Evolutionary conservation across 148 eudicot species (phyloP).

Genomic region (Selenicereus undatus): DNA sequence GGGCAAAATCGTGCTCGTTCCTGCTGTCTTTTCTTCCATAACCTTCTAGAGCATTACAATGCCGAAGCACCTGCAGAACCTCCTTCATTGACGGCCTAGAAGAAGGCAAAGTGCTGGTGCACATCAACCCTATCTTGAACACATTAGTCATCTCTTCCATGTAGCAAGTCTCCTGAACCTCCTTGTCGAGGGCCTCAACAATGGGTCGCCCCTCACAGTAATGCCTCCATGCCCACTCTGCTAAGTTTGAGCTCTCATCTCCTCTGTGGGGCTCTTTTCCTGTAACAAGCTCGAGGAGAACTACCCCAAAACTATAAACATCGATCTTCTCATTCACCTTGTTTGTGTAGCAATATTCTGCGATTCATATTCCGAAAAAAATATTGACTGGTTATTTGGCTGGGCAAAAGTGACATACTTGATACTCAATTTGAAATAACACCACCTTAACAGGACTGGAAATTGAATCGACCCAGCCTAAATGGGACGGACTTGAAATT

Average conservation of each 20-base stretch:
- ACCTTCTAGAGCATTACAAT: constrained; percentile 20
- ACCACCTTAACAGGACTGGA: too few relatives aligned
- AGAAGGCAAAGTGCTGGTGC: constrained; percentile 43
- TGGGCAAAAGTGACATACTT: not conserved
- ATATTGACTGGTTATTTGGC: not conserved
- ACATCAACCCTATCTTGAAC: constrained; percentile 49
- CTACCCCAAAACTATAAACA: constrained; percentile 65
- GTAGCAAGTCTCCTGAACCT: constrained; percentile 33
- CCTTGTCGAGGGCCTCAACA: constrained; percentile 36
- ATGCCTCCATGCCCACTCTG: constrained; percentile 67
- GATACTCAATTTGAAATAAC: not conserved
- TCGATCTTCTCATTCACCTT: constrained; percentile 63
- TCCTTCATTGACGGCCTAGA: constrained; percentile 62
- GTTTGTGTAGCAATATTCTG: constrained; percentile 46
- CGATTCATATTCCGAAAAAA: not conserved
- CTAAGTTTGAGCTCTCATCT: constrained; percentile 44
- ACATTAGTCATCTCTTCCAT: constrained; percentile 45
- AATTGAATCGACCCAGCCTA: not conserved
- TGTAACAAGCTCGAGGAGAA: constrained; percentile 53
- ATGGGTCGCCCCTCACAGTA: constrained; percentile 38
- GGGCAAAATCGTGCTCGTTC: constrained; percentile 35
- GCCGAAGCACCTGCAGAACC: constrained; percentile 44
- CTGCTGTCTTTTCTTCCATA: constrained; percentile 14
- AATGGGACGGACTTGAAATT: not conserved
- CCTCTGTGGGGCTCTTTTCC: constrained; percentile 51